A percentile compares a stretch with the other conserved stretches of the same genome.
Evolutionary conservation across 106 monocot genomes (phyloP).

Genomic region (Phalaenopsis aphrodite): DNA sequence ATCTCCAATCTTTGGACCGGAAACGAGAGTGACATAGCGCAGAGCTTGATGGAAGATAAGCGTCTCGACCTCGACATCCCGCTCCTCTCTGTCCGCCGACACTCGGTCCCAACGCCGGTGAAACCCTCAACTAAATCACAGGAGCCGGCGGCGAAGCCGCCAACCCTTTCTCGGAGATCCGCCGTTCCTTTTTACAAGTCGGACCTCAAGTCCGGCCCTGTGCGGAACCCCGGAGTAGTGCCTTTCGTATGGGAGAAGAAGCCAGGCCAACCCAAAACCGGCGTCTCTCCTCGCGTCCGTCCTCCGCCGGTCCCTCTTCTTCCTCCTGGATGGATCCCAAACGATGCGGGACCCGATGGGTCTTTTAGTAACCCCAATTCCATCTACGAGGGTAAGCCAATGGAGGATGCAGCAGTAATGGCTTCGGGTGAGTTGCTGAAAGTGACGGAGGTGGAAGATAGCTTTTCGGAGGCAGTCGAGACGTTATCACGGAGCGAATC

Average conservation of each 20-base stretch:
- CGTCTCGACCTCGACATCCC: constrained; percentile 55
- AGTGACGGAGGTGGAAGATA: constrained; percentile 40
- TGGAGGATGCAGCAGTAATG: not conserved
- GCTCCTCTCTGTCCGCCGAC: constrained; percentile 58
- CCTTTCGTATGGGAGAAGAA: constrained; percentile 69
- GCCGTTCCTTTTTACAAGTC: constrained; percentile 57
- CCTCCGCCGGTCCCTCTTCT: not conserved
- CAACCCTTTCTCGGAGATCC: constrained; percentile 10
- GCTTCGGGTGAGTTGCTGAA: constrained; percentile 2
- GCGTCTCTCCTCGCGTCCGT: not conserved
- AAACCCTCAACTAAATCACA: not conserved
- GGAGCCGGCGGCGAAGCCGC: not conserved
- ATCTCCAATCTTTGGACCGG: not conserved
- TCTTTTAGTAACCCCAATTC: not conserved
- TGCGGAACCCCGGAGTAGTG: constrained; percentile 37
- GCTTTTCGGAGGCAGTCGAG: constrained; percentile 70
- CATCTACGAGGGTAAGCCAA: not conserved
- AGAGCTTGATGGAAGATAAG: constrained; percentile 32
- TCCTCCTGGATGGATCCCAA: constrained; percentile 4
- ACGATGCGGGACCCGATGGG: not conserved
- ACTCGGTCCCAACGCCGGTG: not conserved
- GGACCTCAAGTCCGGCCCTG: constrained; percentile 44
- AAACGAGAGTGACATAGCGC: not conserved
- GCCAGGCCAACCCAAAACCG: constrained; percentile 52
- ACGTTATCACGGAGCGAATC: constrained; percentile 62